phyloP scores from a whole-genome alignment of 805 yeast genomes.

The Suhomyces canberraensis region DNA sequence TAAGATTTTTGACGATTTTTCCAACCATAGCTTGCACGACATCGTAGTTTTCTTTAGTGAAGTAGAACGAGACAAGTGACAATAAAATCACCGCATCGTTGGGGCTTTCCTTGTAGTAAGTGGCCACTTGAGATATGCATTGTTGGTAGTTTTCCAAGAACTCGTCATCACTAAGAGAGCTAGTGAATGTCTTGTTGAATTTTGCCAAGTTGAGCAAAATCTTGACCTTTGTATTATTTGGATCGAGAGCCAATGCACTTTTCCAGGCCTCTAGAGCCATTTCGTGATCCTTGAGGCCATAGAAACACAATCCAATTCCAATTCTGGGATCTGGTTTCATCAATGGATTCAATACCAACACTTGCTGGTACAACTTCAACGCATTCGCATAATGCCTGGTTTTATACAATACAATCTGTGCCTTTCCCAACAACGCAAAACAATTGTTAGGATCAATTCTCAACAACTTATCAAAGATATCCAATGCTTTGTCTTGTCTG shows the following conservation, averaged over 20 bases:
- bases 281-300: constrained; percentile 76
- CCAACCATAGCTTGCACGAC: constrained; percentile 55
- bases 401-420: constrained; percentile 71
- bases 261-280: constrained; percentile 84
- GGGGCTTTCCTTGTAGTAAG: constrained; percentile 38
- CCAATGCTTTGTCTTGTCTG: constrained; percentile 67
- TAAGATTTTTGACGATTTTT: constrained; percentile 37
- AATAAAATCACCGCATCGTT: constrained; percentile 62
- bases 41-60: constrained; percentile 60
- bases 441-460: constrained; percentile 58
- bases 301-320: constrained; percentile 92
- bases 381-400: constrained; percentile 67
- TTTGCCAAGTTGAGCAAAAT: constrained; percentile 64
- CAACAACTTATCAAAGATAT: constrained; percentile 61
- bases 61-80: constrained; percentile 67
- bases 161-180: constrained; percentile 55
- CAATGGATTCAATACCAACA: constrained; percentile 70
- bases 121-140: constrained; percentile 50
- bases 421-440: constrained; percentile 78
- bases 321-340: constrained; percentile 88
- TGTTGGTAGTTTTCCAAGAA: constrained; percentile 58
- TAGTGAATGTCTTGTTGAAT: constrained; percentile 59
- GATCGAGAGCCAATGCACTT: constrained; percentile 66
- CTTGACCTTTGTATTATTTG: constrained; percentile 56
- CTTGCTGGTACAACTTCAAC: constrained; percentile 78